Base-by-base conservation (phyloP, 2,329 filamentous ascomycete genomes). In the Thermoascus crustaceus region DNA sequence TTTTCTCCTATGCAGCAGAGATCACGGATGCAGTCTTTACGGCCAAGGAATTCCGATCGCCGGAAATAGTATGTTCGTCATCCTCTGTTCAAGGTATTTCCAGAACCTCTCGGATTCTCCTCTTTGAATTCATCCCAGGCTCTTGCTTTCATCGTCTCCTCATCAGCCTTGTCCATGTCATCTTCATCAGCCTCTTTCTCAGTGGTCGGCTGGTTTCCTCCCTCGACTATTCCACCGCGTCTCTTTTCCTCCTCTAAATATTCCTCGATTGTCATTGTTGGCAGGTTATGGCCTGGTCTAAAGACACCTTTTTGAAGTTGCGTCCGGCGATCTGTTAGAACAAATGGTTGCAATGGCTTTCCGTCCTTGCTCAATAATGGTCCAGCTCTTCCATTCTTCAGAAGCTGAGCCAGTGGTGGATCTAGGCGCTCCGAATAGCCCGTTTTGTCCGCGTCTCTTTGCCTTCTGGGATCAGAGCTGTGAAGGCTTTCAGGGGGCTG, bases 201-300 rank as follows among this genome's bases (percentile, higher is more conserved):
- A 17, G 76, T 66, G 10, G 74, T 76, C 47, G 79, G 83, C 45
- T 81, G 76, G 50, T 84, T 83, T 11, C 88, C 88, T 19, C 88
- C 91, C 54, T 95, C 83, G 37, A 96, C 85, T 39, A 98, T 88
- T 13, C 85, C 85, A 10, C 91, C 91, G 43, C 84, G 71, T 46
- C 76, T 74, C 53, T 75, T 75, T 66, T 96, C 91, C 61, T 96
- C 89, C 34, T 93, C 91, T 10, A 98, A 69, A 54, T 96, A 98
- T 65, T 98, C 91, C 49, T 98, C 91, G 42, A 98, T 95, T 1
- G 78, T 85, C 91, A 98, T 96, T 3, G 91, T 96, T 1, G 91
- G 91, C 39, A 98, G 66, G 61, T 85, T 95, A 58, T 98, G 91
- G 5, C 91, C 86, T 0, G 86, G 78, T 37, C 85, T 75, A 62